phyloP scores from a whole-genome alignment of 371 early-diverging fungal genomes.

The Saksenaea oblongispora region DNA sequence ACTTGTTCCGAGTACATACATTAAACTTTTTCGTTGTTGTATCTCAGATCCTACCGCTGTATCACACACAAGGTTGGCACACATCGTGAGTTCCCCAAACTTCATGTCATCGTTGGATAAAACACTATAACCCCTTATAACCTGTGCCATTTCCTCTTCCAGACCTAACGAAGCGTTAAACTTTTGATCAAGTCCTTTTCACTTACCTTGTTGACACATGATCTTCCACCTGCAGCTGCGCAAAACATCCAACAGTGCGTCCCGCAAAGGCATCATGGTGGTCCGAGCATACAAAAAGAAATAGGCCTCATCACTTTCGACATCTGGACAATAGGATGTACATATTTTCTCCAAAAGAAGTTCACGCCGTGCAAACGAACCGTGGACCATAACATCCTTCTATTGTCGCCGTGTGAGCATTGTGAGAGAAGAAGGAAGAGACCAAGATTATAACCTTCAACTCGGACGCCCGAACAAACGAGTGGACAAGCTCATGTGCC shows the following conservation, averaged over 20 bases:
- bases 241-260: constrained; percentile 11
- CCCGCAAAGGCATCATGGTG: constrained; percentile 24
- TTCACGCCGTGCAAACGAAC: constrained; percentile 35
- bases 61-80: constrained; percentile 24
- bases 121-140: constrained; percentile 7
- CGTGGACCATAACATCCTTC: constrained; percentile 25
- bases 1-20: neutral
- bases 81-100: constrained; percentile 7
- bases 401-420: constrained; percentile 7
- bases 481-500: constrained; percentile 47
- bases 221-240: constrained; percentile 8
- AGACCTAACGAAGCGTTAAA: constrained; percentile 9
- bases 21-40: neutral
- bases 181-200: neutral
- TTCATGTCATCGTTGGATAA: neutral
- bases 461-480: constrained; percentile 49
- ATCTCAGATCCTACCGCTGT: constrained; percentile 20
- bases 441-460: constrained; percentile 29
- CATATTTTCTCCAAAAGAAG: constrained; percentile 36
- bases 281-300: constrained; percentile 37
- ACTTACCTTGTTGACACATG: constrained; percentile 22
- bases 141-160: constrained; percentile 13
- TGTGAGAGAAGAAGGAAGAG: neutral
- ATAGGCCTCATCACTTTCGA: constrained; percentile 31
- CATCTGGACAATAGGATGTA: constrained; percentile 15